These are phyloP conservation scores for Leishmania guyanensis DNA, from an alignment of 208 protist species.

Conservation along the genomic window DNA sequence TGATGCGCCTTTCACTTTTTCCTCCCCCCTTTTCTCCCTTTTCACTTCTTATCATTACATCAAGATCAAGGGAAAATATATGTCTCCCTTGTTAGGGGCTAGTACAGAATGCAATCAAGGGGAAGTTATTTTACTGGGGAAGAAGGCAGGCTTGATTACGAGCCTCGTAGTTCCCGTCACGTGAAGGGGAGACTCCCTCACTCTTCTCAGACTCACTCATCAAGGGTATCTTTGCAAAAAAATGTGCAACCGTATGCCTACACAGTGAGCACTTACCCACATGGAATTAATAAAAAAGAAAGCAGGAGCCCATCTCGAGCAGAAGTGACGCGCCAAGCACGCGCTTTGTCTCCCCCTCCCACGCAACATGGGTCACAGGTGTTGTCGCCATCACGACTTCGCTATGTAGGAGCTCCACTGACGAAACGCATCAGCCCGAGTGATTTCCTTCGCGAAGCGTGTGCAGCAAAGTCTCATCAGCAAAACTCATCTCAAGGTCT, in stretches of 20 bases:
- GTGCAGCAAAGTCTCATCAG: neutral
- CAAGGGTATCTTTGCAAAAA: neutral
- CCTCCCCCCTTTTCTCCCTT: neutral
- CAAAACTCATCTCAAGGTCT: neutral
- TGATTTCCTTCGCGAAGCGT: neutral
- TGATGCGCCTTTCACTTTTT: neutral
- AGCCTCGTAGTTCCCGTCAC: neutral
- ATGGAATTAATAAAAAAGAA: neutral
- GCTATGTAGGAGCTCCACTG: conserved; percentile 6
- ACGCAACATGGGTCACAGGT: neutral
- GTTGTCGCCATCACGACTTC: conserved; percentile 8
- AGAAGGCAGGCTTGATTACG: neutral
- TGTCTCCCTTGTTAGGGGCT: neutral
- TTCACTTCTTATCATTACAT: neutral
- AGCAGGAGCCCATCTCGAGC: neutral
- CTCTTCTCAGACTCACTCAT: neutral
- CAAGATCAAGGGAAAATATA: neutral
- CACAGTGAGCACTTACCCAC: neutral
- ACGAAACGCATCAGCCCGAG: neutral
- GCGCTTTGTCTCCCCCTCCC: neutral
- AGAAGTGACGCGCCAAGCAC: neutral
- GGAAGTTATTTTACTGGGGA: neutral
- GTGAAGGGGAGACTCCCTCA: neutral
- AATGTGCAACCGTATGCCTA: neutral
- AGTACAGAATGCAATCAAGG: neutral